phyloP scores from a whole-genome alignment of 192 early-diverging fungal genomes.

The Rhizophagus prolifer region DNA sequence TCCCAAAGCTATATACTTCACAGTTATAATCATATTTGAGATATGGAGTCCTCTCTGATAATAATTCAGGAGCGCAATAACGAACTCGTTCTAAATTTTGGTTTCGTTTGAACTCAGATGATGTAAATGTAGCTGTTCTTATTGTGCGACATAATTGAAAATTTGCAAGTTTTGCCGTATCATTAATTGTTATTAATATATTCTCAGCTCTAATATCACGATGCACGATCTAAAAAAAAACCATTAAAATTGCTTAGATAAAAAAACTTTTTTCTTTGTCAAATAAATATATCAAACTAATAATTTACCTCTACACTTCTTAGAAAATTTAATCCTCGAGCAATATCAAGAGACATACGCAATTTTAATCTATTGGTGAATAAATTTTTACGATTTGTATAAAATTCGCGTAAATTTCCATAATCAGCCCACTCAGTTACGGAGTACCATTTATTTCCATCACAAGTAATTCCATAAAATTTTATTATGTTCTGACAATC shows the following conservation, averaged over 20 bases:
- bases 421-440: slow-evolving; percentile 25
- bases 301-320: background rate
- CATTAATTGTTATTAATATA: slow-evolving; percentile 3
- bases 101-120: no score
- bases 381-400: background rate
- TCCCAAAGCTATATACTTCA: background rate
- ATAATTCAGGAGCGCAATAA: background rate
- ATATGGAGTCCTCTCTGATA: background rate
- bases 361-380: background rate
- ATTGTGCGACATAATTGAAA: background rate
- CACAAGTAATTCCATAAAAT: slow-evolving; percentile 14
- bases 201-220: slow-evolving; percentile 22
- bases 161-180: slow-evolving; percentile 17
- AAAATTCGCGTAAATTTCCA: slow-evolving; percentile 3
- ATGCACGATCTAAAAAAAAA: background rate
- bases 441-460: background rate
- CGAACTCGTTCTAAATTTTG: background rate
- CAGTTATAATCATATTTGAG: background rate
- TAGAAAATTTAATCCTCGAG: slow-evolving; percentile 14
- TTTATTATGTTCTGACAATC: slow-evolving; percentile 9
- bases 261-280: no score
- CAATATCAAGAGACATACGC: slow-evolving; percentile 14
- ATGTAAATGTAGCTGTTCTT: background rate
- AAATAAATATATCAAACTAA: no score
- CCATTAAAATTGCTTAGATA: no score